Conservation (phyloP, 768 basidiomycete species). For the Hericium alpestre region DNA sequence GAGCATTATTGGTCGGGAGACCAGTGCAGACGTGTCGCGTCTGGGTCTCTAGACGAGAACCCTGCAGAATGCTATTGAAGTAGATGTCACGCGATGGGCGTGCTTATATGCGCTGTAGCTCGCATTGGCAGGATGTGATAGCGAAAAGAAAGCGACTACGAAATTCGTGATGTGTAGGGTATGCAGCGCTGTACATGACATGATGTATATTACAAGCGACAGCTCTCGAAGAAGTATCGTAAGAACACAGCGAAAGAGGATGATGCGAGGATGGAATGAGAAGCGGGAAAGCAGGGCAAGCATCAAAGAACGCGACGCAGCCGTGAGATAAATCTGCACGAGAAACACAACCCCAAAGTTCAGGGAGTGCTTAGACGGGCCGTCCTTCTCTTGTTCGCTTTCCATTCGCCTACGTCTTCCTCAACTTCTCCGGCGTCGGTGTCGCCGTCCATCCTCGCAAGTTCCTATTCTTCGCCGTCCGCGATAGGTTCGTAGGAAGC, state of each 20-base stretch:
- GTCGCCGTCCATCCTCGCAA: slow-evolving; percentile 38
- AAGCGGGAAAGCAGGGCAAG: background rate
- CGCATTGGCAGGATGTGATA: background rate
- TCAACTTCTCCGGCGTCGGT: slow-evolving; percentile 17
- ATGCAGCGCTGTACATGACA: background rate
- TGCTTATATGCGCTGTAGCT: background rate
- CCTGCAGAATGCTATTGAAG: background rate
- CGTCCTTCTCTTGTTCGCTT: background rate
- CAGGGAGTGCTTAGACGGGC: background rate
- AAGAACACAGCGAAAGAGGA: background rate
- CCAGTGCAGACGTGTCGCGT: slow-evolving; percentile 19
- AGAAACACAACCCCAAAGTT: background rate
- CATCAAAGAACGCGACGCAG: background rate
- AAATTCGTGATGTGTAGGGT: background rate
- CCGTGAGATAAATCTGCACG: background rate
- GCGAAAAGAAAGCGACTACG: background rate
- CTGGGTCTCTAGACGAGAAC: background rate
- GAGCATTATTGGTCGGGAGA: slow-evolving; percentile 18
- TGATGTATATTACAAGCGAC: background rate
- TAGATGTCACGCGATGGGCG: background rate
- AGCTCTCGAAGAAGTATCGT: background rate
- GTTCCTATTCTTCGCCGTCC: slow-evolving; percentile 44
- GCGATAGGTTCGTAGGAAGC: slow-evolving; percentile 38
- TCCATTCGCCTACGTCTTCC: slow-evolving; percentile 14
- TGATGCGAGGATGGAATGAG: background rate